Evolutionary conservation across 169 alveolate genomes (phyloP).

Genomic region (Sarcocystis neurona): DNA sequence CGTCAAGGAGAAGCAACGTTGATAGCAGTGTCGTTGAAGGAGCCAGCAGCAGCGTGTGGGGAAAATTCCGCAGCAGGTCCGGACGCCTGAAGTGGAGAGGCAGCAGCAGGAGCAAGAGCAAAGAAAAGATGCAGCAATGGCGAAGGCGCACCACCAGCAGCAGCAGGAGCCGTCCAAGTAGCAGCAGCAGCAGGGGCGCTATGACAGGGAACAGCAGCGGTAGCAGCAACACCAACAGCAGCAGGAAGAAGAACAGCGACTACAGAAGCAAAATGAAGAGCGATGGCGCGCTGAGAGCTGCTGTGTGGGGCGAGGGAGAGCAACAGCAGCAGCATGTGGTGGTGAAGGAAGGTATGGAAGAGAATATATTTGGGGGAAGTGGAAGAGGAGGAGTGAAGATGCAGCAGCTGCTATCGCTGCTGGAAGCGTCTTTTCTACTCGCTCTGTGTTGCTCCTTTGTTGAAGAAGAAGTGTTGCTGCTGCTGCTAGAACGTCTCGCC

Average conservation of each 20-base stretch:
- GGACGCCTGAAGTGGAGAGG: neutral
- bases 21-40: neutral
- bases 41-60: neutral
- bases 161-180: too few relatives aligned
- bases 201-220: too few relatives aligned
- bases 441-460: neutral
- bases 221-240: too few relatives aligned
- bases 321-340: too few relatives aligned
- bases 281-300: too few relatives aligned
- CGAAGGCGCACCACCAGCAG: too few relatives aligned
- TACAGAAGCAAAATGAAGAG: too few relatives aligned
- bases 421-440: neutral
- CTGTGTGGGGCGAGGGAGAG: too few relatives aligned
- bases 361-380: too few relatives aligned
- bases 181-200: too few relatives aligned
- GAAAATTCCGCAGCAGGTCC: neutral
- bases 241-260: too few relatives aligned
- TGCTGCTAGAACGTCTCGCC: constrained; percentile 3
- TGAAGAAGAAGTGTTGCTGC: neutral
- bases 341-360: too few relatives aligned
- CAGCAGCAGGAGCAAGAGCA: neutral
- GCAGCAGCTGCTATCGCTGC: neutral
- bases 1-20: neutral
- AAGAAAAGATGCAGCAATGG: neutral
- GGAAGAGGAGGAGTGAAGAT: neutral